Evolutionary conservation across 805 yeast genomes (phyloP), one percentile per base, ranked within the genome.

Genomic region (Schwanniomyces pseudopolymorphus): DNA sequence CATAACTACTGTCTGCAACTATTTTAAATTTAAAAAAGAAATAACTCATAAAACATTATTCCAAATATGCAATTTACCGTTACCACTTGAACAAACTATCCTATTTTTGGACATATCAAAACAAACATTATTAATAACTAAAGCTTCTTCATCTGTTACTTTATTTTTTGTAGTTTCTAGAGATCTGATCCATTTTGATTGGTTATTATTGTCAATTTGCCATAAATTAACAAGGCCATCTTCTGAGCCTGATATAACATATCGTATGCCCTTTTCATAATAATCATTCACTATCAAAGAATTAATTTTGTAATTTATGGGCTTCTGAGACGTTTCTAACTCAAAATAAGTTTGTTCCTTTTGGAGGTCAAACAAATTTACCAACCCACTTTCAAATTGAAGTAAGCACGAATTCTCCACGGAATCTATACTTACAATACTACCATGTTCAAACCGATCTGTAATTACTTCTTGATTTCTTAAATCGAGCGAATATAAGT

Each of bases 61-160:
- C 67, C 67, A 62, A n/a, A 55, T 17, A 43, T 60, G 58, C 14
- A 61, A 25, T 13, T 11, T 16, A 8, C 64, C 65, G 27, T 46
- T 48, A 2, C 58, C 64, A 42, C 57, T 49, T n/a, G 57, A 44
- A 21, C 53, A 41, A 11, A 60, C 48, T 10, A 61, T 33, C 11
- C 54, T 42, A 43, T 60, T 56, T 24, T 39, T 14, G 13, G 39
- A 28, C 19, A 28, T 13, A 14, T 39, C 41, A 39, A 49, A 53
- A 36, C 31, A 31, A 3, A 51, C 48, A 7, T 40, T 39, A 35
- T 47, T 47, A 17, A 48, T 14, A 16, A 45, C 25, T 22, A 26
- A 24, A 14, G 43, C 24, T 11, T 40, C 42, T 16, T 33, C 28
- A n/a, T 33, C 26, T 19, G 6, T n/a, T 9, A 25, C 28, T 4